Conservation (phyloP, 805 yeast species). For the Yarrowia bubula region DNA sequence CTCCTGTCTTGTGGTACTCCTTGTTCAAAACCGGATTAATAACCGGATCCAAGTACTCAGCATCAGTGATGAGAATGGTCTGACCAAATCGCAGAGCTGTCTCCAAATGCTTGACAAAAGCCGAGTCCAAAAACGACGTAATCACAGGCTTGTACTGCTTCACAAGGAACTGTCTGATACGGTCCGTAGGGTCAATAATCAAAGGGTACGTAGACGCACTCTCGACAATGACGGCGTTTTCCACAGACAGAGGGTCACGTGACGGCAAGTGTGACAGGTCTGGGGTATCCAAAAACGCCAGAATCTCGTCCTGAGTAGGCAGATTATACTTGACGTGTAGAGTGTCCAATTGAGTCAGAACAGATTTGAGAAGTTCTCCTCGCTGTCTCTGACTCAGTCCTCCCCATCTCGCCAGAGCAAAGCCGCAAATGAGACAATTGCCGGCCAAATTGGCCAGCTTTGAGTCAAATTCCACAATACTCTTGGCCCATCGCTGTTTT, state of each 20-base stretch:
- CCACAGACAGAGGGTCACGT: conserved; percentile 59
- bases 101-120: conserved; percentile 67
- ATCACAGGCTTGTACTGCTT: conserved; percentile 42
- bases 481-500: conserved; percentile 68
- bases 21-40: conserved; percentile 58
- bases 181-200: conserved; percentile 70
- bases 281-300: conserved; percentile 54
- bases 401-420: conserved; percentile 63
- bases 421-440: conserved; percentile 61
- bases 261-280: conserved; percentile 40
- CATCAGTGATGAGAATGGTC: conserved; percentile 66
- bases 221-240: conserved; percentile 58
- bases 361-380: neutral
- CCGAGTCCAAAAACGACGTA: conserved; percentile 70
- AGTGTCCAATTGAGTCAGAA: conserved; percentile 40
- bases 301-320: conserved; percentile 43
- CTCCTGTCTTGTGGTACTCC: conserved; percentile 66
- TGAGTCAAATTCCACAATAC: conserved; percentile 51
- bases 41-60: conserved; percentile 77
- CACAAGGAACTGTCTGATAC: conserved; percentile 45
- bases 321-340: conserved; percentile 41
- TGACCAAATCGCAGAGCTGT: conserved; percentile 85
- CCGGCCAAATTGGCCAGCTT: conserved; percentile 57
- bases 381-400: conserved; percentile 52
- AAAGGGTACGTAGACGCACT: conserved; percentile 48